phyloP scores from a whole-genome alignment of 2,329 filamentous ascomycete species.

The Aspergillus quadrilineatus region DNA sequence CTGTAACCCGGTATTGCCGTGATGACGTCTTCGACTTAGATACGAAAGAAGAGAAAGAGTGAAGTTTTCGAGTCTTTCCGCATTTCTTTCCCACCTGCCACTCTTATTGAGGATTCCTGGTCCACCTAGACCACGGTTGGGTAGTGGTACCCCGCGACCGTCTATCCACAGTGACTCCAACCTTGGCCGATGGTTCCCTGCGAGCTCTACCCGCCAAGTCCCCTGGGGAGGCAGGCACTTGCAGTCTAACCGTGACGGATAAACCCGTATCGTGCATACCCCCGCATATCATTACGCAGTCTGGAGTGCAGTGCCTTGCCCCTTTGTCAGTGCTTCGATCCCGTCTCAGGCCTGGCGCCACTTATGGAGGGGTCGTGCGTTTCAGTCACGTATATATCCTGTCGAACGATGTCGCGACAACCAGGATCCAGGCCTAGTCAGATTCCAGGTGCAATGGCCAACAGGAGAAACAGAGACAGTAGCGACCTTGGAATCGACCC shows the following conservation, averaged over 20 bases:
- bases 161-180: background rate
- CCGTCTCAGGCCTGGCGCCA: background rate
- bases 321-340: background rate
- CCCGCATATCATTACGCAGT: background rate
- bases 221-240: background rate
- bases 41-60: background rate
- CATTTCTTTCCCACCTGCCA: no score
- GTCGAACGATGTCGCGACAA: background rate
- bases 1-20: background rate
- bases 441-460: background rate
- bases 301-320: background rate
- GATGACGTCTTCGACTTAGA: background rate
- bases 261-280: slow-evolving; percentile 1
- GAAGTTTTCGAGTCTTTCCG: background rate
- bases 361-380: background rate
- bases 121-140: background rate
- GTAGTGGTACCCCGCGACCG: background rate
- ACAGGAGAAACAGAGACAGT: background rate
- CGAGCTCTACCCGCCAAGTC: background rate
- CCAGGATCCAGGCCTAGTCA: background rate
- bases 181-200: background rate
- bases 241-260: background rate
- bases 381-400: background rate
- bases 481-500: background rate
- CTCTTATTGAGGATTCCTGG: background rate